Conservation (phyloP, 306 rosid genomes). For the Gillenia trifoliata region DNA sequence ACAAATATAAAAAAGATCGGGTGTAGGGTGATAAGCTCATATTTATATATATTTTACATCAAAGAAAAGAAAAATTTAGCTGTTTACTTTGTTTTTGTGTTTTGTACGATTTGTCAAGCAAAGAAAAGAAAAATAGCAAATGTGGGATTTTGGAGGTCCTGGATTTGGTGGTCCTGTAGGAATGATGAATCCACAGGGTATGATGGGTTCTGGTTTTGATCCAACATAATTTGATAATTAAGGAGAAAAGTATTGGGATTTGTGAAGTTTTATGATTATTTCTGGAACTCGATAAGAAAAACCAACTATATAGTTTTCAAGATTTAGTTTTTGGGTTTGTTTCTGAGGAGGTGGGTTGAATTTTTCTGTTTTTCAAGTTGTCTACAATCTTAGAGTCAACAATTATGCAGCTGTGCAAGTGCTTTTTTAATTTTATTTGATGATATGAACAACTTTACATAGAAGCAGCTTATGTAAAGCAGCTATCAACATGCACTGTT, state of each 20-base stretch:
- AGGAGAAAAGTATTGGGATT: not conserved
- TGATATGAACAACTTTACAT: not conserved
- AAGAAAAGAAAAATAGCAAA: no score
- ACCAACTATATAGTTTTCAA: not conserved
- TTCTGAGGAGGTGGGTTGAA: not conserved
- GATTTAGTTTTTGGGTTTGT: not conserved
- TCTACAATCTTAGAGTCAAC: not conserved
- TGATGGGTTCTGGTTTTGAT: slow-evolving; percentile 52
- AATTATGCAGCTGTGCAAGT: not conserved
- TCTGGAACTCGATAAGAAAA: not conserved
- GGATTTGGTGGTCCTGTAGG: slow-evolving; percentile 36
- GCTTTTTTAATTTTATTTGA: not conserved
- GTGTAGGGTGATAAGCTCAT: no score
- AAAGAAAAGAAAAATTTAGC: no score
- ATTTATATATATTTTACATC: no score
- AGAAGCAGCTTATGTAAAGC: not conserved
- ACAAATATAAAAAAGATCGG: no score
- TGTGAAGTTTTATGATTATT: not conserved
- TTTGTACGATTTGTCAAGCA: no score
- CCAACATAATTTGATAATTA: slow-evolving; percentile 15
- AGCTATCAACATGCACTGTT: slow-evolving; percentile 42
- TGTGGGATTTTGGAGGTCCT: slow-evolving; percentile 37
- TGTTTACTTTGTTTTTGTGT: no score
- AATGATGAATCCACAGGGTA: slow-evolving; percentile 42
- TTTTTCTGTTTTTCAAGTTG: not conserved